phyloP scores from a whole-genome alignment of 768 basidiomycete genomes.

The Boletus bicolor region DNA sequence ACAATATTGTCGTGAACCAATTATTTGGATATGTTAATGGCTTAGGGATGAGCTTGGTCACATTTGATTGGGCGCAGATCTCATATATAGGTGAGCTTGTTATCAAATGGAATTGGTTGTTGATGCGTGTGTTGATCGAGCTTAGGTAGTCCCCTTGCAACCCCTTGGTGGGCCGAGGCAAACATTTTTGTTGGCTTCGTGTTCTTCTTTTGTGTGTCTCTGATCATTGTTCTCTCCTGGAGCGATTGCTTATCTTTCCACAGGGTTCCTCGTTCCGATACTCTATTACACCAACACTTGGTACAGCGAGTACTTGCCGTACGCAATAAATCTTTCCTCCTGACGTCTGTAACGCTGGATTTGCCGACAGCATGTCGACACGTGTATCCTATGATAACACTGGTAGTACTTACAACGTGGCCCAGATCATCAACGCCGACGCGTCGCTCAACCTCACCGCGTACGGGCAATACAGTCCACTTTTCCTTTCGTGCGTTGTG shows the following conservation, averaged over 20 bases:
- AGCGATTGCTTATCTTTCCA: conserved; percentile 47
- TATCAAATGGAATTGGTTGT: background rate
- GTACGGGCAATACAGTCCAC: conserved; percentile 56
- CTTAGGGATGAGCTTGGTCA: conserved; percentile 69
- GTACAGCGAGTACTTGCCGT: conserved; percentile 57
- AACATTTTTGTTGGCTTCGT: conserved; percentile 63
- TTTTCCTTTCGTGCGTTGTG: conserved; percentile 49
- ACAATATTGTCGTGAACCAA: conserved; percentile 68
- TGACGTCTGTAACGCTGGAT: background rate
- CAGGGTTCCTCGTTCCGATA: conserved; percentile 56
- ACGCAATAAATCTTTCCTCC: conserved; percentile 14
- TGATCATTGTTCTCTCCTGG: conserved; percentile 37
- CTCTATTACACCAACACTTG: conserved; percentile 69
- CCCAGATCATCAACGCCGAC: conserved; percentile 51
- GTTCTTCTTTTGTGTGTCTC: conserved; percentile 60
- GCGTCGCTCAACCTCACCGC: conserved; percentile 52
- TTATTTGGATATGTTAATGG: conserved; percentile 60
- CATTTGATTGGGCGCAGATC: conserved; percentile 81
- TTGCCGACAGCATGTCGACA: conserved; percentile 49
- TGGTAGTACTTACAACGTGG: conserved; percentile 55
- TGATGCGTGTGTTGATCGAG: background rate
- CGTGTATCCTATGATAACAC: conserved; percentile 65
- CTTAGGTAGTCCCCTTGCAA: conserved; percentile 54
- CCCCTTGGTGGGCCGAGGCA: conserved; percentile 82
- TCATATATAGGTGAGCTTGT: conserved; percentile 26